These are phyloP conservation scores for Cynara cardunculus DNA, from an alignment of 129 eudicot species.

Conservation along the genomic window DNA sequence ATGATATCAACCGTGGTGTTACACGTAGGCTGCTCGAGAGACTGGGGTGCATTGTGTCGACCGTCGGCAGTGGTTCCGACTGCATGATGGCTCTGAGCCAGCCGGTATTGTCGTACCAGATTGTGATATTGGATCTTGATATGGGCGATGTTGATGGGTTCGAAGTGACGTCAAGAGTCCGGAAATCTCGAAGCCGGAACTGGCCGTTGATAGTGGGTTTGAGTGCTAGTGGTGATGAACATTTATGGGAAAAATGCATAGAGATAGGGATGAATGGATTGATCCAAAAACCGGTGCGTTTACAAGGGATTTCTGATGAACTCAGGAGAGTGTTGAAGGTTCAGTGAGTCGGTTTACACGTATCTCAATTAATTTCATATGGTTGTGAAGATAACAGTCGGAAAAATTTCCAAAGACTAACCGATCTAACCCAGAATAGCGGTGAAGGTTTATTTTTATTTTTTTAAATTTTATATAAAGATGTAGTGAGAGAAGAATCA, in stretches of 20 bases:
- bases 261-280: constrained; percentile 65
- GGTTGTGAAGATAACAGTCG: not conserved
- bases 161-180: constrained; percentile 52
- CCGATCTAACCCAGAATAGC: constrained; percentile 19
- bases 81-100: constrained; percentile 54
- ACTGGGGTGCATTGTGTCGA: constrained; percentile 59
- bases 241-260: constrained; percentile 43
- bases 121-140: constrained; percentile 63
- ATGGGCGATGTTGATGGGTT: constrained; percentile 70
- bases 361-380: not conserved
- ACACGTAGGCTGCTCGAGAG: constrained; percentile 62
- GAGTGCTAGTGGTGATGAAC: constrained; percentile 33
- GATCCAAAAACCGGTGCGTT: constrained; percentile 56
- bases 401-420: constrained; percentile 9
- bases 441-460: not conserved
- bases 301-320: constrained; percentile 61
- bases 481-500: constrained; percentile 5
- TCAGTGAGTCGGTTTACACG: not conserved
- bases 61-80: constrained; percentile 53
- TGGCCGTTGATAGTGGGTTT: constrained; percentile 76
- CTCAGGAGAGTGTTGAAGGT: constrained; percentile 49
- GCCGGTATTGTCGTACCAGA: constrained; percentile 24
- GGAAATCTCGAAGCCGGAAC: constrained; percentile 53
- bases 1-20: constrained; percentile 58
- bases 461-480: not conserved